Evolutionary conservation across 106 monocot genomes (phyloP).

Genomic region (Dendrobium officinale): DNA sequence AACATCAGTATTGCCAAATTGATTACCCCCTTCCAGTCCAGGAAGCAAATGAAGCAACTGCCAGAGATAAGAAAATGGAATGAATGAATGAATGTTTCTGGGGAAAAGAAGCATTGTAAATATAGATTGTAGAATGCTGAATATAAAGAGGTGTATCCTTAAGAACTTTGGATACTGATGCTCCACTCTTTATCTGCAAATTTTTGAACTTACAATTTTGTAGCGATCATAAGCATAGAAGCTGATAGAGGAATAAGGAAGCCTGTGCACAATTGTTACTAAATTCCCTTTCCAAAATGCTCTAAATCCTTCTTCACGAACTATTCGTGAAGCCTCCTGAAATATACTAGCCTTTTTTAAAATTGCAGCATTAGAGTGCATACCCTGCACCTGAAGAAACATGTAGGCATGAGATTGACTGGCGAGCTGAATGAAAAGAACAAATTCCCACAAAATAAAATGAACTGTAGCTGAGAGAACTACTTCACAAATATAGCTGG

Average conservation of each 20-base stretch:
- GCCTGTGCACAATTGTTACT: conserved; percentile 82
- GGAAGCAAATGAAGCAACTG: conserved; percentile 69
- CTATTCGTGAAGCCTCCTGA: conserved; percentile 80
- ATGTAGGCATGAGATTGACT: background rate
- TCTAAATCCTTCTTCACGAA: conserved; percentile 78
- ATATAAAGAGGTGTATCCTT: background rate
- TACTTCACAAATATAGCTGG: background rate
- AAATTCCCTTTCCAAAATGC: conserved; percentile 98
- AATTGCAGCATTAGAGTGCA: conserved; percentile 75
- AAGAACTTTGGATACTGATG: background rate
- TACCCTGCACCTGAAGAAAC: conserved; percentile 74
- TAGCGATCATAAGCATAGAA: conserved; percentile 92
- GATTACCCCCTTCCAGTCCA: conserved; percentile 33
- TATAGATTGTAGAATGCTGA: background rate
- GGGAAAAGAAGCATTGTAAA: background rate
- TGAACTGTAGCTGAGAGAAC: background rate
- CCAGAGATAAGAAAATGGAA: conserved; percentile 7
- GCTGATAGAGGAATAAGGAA: conserved; percentile 92
- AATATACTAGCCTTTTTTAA: conserved; percentile 66
- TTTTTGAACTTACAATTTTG: conserved; percentile 46
- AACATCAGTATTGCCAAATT: conserved; percentile 34
- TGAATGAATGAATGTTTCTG: background rate
- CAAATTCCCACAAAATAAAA: background rate
- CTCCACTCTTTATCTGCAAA: background rate
- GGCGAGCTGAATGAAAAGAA: conserved; percentile 5